Evolutionary conservation across 352 stramenopile genomes (phyloP).

Genomic region (Phytophthora aleatoria): DNA sequence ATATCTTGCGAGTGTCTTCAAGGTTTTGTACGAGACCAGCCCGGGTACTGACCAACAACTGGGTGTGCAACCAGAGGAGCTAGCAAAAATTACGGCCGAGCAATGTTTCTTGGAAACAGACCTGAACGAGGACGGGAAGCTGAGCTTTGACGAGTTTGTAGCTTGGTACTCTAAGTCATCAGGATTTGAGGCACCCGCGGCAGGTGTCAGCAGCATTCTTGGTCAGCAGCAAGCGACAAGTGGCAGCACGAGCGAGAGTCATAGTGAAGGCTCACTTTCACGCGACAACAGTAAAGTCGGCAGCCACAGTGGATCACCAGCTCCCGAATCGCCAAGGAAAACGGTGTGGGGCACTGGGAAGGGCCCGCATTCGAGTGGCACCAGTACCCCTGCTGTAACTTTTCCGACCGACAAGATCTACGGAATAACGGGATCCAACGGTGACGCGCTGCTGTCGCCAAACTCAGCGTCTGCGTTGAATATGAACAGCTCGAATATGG

Average conservation of each 20-base stretch:
- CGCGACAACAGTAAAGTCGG: conserved; percentile 15
- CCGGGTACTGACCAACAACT: conserved; percentile 60
- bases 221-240: conserved; percentile 19
- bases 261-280: conserved; percentile 14
- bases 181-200: conserved; percentile 47
- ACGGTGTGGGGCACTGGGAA: conserved; percentile 31
- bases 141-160: conserved; percentile 90
- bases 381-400: conserved; percentile 20
- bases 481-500: conserved; percentile 83
- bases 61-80: conserved; percentile 67
- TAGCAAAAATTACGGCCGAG: conserved; percentile 79
- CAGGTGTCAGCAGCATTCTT: conserved; percentile 38
- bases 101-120: conserved; percentile 88
- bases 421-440: conserved; percentile 40
- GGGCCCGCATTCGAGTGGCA: conserved; percentile 8
- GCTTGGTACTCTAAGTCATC: conserved; percentile 78
- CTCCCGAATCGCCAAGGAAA: conserved; percentile 34
- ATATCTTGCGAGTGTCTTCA: conserved; percentile 88
- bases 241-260: conserved; percentile 20
- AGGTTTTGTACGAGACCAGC: conserved; percentile 86
- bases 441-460: conserved; percentile 49
- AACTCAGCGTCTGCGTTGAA: conserved; percentile 51
- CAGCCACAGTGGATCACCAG: conserved; percentile 24
- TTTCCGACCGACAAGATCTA: conserved; percentile 55
- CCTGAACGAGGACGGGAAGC: conserved; percentile 74